Evolutionary conservation across 805 yeast genomes (phyloP).

Genomic region (Metschnikowia proteae): DNA sequence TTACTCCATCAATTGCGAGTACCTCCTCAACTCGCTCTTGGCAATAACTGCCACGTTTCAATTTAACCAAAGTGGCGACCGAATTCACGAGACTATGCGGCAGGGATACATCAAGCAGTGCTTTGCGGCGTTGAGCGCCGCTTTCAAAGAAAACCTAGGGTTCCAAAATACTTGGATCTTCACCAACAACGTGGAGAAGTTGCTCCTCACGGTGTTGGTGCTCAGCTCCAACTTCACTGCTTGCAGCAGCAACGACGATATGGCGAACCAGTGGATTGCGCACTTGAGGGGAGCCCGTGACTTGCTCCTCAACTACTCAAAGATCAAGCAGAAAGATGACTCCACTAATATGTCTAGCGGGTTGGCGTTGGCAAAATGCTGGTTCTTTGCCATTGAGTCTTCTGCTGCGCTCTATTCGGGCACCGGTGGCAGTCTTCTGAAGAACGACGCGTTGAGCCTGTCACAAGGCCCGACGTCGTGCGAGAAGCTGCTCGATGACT

Average conservation of each 20-base stretch:
- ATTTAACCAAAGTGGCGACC: conserved; percentile 22
- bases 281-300: conserved; percentile 27
- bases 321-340: conserved; percentile 8
- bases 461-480: background rate
- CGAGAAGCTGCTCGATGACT: background rate
- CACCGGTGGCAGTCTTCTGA: conserved; percentile 13
- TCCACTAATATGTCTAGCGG: conserved; percentile 18
- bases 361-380: conserved; percentile 24
- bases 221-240: conserved; percentile 25
- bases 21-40: conserved; percentile 21
- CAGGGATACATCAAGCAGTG: conserved; percentile 21
- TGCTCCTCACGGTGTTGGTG: conserved; percentile 24
- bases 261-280: conserved; percentile 21
- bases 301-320: conserved; percentile 20
- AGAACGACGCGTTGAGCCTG: conserved; percentile 1
- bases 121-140: conserved; percentile 19
- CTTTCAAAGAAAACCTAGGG: conserved; percentile 16
- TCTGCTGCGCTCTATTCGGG: conserved; percentile 19
- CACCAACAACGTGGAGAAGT: conserved; percentile 21
- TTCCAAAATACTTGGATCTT: conserved; percentile 11
- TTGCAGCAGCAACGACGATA: conserved; percentile 10
- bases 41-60: conserved; percentile 28
- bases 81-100: conserved; percentile 20
- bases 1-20: conserved; percentile 21
- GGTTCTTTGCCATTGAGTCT: conserved; percentile 28